These are phyloP conservation scores for Parietichytrium sp. DNA, from an alignment of 108 stramenopile species.

Conservation along the genomic window DNA sequence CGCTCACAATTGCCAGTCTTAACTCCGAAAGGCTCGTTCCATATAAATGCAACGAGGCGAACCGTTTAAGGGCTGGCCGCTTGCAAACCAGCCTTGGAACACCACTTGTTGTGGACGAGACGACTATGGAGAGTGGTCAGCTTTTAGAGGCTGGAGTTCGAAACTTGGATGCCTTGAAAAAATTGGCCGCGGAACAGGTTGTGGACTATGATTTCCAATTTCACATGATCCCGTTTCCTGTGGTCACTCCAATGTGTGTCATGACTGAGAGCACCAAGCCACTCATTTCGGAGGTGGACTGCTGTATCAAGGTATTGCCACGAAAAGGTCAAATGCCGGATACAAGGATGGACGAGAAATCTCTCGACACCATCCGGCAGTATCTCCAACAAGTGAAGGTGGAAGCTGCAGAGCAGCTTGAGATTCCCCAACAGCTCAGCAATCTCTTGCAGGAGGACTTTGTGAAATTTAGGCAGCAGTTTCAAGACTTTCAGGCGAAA, in stretches of 20 bases:
- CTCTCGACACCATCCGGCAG: too few relatives aligned
- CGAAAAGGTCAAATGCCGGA: too few relatives aligned
- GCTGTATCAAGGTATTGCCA: too few relatives aligned
- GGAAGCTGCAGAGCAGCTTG: too few relatives aligned
- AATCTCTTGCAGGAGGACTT: too few relatives aligned
- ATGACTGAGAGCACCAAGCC: neutral
- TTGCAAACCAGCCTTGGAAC: slow-evolving; percentile 9
- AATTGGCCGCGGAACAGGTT: neutral
- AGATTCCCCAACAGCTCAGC: too few relatives aligned
- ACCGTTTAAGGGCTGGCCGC: slow-evolving; percentile 17
- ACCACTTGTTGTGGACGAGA: slow-evolving; percentile 28
- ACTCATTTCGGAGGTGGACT: too few relatives aligned
- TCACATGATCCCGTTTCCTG: neutral
- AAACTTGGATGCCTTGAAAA: slow-evolving; percentile 12
- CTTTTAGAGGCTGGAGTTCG: neutral
- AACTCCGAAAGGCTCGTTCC: neutral
- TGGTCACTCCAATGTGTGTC: neutral
- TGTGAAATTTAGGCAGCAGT: too few relatives aligned
- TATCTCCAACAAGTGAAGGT: too few relatives aligned
- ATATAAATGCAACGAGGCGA: slow-evolving; percentile 29
- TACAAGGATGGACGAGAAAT: too few relatives aligned
- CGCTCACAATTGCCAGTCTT: neutral
- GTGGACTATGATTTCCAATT: slow-evolving; percentile 29
- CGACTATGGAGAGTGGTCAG: neutral
- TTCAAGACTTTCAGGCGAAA: too few relatives aligned